Percentiles rank a stretch among this genome's conserved stretches.
These are phyloP conservation scores for Stereum hirsutum DNA, from an alignment of 1,284 basidiomycete species.

Conservation along the genomic window DNA sequence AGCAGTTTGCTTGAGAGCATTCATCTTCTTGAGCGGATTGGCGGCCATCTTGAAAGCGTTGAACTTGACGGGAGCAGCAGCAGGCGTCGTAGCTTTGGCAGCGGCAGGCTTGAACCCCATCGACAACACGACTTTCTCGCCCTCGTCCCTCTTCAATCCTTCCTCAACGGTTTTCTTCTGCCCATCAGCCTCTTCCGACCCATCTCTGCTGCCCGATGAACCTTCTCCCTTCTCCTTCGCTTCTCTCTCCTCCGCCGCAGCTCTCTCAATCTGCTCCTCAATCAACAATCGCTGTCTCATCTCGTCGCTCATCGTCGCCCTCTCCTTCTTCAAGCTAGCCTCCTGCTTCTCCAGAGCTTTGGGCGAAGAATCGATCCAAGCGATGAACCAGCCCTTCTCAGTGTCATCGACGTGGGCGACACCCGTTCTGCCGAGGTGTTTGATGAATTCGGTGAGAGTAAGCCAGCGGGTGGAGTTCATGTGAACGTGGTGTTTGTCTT, in stretches of 20 bases:
- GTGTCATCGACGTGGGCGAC: constrained; percentile 23
- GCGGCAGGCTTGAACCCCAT: constrained; percentile 45
- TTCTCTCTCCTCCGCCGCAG: constrained; percentile 39
- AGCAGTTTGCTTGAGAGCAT: constrained; percentile 60
- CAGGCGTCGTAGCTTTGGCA: constrained; percentile 22
- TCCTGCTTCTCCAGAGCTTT: constrained; percentile 90
- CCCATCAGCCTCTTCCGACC: constrained; percentile 14
- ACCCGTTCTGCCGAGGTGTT: constrained; percentile 84
- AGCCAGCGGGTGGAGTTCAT: constrained; percentile 99
- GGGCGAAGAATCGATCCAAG: constrained; percentile 69
- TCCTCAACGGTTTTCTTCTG: constrained; percentile 35
- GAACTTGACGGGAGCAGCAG: constrained; percentile 48
- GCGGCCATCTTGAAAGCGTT: constrained; percentile 38
- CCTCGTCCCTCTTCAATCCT: constrained; percentile 68
- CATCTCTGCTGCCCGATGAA: constrained; percentile 16
- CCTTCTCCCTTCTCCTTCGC: constrained; percentile 15
- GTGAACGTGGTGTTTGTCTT: constrained; percentile 91
- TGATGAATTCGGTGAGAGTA: constrained; percentile 89
- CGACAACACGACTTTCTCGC: constrained; percentile 67
- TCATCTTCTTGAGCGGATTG: constrained; percentile 50
- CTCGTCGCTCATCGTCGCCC: constrained; percentile 88
- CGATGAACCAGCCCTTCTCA: constrained; percentile 1
- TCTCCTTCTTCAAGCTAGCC: constrained; percentile 87
- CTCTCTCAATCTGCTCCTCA: constrained; percentile 91
- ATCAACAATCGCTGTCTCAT: constrained; percentile 87